Base-by-base conservation (phyloP, 2,329 filamentous ascomycete genomes). In the Pseudogymnoascus sp. region DNA sequence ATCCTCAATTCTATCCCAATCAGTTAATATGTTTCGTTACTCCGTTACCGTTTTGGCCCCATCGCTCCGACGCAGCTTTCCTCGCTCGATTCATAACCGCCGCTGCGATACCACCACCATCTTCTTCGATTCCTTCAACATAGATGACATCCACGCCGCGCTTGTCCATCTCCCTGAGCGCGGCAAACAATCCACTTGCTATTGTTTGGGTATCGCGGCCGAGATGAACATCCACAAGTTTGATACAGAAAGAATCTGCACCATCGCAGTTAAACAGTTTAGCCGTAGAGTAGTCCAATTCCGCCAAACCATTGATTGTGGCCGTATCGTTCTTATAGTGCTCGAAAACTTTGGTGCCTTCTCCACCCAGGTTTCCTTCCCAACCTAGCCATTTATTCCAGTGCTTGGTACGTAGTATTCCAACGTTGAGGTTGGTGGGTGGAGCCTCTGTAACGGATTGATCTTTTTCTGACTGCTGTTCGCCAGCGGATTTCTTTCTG, bases 141-240 rank as follows among this genome's bases (percentile, higher is more conserved):
- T 92, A 90, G 61, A 99, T 97, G 18, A 89, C 80, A 72, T 94
- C 87, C 3, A 91, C 91, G 31, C 86, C 84, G 66, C 85, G 81
- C 70, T 87, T 84, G 74, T 99, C 94, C 66, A 99, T 82, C 68
- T 92, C 90, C 62, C 94, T 82, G 62, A 99, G 78, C 1, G 91
- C 90, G 11, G 91, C 90, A 73, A 99, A 99, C 12, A 99, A 79
- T 0, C 90, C 90, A 69, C 92, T 85, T 1, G 94, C 93, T 69
- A 99, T 92, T 33, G 84, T 83, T 67, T 84, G 83, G 0, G 86
- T 86, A 50, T 89, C 83, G 14, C 76, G 77, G 0, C 93, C 92
- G 12, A 99, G 79, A 64, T 85, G 77, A 53, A 95, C 84, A 69
- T 95, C 90, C 69, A 91, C 61, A 5, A 71, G 38, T 31, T 70